Evolutionary conservation across 2,329 filamentous ascomycete genomes (phyloP), one percentile per base, ranked within the genome.

Genomic region (Fusarium sp.): DNA sequence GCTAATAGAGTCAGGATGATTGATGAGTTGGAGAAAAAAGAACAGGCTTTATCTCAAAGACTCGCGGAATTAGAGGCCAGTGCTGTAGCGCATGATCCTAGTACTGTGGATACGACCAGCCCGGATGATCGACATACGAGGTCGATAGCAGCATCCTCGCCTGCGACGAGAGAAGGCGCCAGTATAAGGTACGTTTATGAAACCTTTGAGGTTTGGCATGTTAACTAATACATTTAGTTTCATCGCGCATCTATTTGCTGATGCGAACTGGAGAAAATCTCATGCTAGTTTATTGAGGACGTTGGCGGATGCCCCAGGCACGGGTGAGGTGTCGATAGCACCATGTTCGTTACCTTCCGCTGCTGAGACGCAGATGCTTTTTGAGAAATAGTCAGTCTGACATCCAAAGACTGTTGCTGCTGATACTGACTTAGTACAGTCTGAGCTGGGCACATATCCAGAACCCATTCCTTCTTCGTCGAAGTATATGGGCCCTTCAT

Each of bases 341-440:
- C 65, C 65, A 0, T 65, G 65, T 10, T 28, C 45, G 4, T 12
- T 69, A 2, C 65, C 59, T 0, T 60, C 65, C 1, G 59, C 43
- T 3, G 37, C 18, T 1, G 65, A 69, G 48, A 37, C 54, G 3
- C 42, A 49, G 0, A 25, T 56, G 13, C 10, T 65, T 0, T 69
- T 69, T 7, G 65, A 65, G 1, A 69, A 69, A 37, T 69, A 69
- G 65, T 60, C n/a, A n/a, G n/a, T n/a, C n/a, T n/a, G n/a, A n/a
- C n/a, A n/a, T n/a, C n/a, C n/a, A n/a, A n/a, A n/a, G n/a, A n/a
- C n/a, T n/a, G n/a, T n/a, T n/a, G n/a, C n/a, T n/a, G n/a, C n/a
- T n/a, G n/a, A 21, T 21, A 21, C 21, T 21, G 3, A 62, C 3
- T 0, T 4, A 1, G 1, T 2, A 4, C 5, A 68, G 65, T 2